These are phyloP conservation scores for Odonthalia washingtoniensis DNA, from an alignment of 31 red algal genomes.

Conservation along the genomic window DNA sequence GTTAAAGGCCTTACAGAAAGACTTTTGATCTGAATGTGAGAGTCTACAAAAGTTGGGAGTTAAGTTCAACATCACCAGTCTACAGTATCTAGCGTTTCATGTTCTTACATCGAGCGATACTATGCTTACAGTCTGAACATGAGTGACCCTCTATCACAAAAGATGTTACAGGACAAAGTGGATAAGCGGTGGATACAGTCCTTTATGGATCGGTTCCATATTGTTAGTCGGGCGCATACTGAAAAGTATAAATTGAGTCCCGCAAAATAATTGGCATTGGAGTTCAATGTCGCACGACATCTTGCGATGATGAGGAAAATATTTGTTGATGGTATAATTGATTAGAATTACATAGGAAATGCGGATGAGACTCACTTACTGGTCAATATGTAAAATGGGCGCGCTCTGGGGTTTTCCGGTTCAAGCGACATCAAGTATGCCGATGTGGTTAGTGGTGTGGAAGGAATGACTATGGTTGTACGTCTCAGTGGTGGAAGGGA, in stretches of 20 bases:
- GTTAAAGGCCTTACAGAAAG: not conserved
- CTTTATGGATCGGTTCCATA: constrained; percentile 23
- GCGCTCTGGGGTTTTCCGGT: constrained; percentile 1
- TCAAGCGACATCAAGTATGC: constrained; percentile 23
- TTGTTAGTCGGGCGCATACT: constrained; percentile 9
- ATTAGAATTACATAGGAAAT: constrained; percentile 17
- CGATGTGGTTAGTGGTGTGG: not conserved
- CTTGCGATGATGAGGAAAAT: not conserved
- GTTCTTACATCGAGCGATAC: not conserved
- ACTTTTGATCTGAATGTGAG: constrained; percentile 19
- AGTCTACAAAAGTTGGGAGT: constrained; percentile 24
- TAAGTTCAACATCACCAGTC: constrained; percentile 2
- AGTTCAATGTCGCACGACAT: not conserved
- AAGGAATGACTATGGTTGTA: constrained; percentile 33
- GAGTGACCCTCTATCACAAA: not conserved
- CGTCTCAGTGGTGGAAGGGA: constrained; percentile 15
- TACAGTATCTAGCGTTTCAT: not conserved
- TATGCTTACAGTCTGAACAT: not conserved
- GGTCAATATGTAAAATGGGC: constrained; percentile 32
- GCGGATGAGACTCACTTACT: constrained; percentile 35
- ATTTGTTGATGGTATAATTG: not conserved
- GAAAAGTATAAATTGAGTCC: constrained; percentile 16
- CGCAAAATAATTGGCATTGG: not conserved
- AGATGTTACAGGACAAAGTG: not conserved
- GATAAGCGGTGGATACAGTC: constrained; percentile 24